Percentiles rank a stretch among this genome's conserved stretches.
phyloP scores from a whole-genome alignment of 106 monocot genomes.

The Phalaenopsis equestris region DNA sequence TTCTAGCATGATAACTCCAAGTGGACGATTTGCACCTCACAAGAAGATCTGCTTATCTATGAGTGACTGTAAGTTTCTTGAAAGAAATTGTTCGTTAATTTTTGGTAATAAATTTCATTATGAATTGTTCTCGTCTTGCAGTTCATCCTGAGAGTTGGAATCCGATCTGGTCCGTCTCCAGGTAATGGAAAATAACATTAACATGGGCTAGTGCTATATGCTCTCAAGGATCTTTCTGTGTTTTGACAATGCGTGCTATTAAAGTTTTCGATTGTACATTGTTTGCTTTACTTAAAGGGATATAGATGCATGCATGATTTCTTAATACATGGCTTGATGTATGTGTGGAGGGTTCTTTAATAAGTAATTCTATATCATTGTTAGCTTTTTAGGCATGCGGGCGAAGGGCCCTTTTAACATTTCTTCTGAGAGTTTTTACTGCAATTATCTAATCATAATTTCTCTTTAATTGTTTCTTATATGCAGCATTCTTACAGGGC shows the following conservation, averaged over 20 bases:
- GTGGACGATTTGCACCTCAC: conserved; percentile 90
- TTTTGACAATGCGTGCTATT: background rate
- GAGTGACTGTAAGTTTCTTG: conserved; percentile 68
- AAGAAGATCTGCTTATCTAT: conserved; percentile 77
- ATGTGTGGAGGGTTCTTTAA: background rate
- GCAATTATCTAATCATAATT: conserved; percentile 1
- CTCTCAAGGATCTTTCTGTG: background rate
- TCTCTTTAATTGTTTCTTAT: conserved; percentile 16
- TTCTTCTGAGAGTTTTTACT: background rate
- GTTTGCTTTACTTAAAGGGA: background rate
- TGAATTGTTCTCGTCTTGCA: conserved; percentile 28
- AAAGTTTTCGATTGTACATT: background rate
- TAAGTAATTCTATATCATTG: background rate
- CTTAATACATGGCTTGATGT: background rate
- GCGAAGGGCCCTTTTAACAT: background rate
- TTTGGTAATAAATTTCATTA: conserved; percentile 10
- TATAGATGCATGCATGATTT: too few species aligned
- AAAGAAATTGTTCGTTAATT: background rate
- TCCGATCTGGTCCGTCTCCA: conserved; percentile 98
- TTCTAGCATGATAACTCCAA: conserved; percentile 89
- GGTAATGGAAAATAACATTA: conserved; percentile 29
- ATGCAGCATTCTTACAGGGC: conserved; percentile 97
- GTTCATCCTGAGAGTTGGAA: conserved; percentile 99
- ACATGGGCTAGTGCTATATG: background rate
- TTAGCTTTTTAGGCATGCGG: background rate